Base-by-base conservation (phyloP, 305 asterid species). In the Plantago lanceolata region DNA sequence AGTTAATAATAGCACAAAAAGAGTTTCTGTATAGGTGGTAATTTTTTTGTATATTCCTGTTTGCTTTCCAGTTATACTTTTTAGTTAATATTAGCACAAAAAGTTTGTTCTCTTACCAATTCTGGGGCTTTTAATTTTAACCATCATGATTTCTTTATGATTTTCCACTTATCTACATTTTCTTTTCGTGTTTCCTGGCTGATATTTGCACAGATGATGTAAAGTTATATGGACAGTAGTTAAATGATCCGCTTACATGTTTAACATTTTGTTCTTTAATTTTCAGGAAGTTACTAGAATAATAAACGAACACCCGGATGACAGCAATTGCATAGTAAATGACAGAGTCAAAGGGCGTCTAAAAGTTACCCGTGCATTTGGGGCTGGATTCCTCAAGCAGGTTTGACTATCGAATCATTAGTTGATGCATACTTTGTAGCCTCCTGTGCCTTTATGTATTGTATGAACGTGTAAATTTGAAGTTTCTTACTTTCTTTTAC, bases 361-460 rank as follows among this genome's bases (percentile, higher is more conserved):
- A 67, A 92, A 85, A 79, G 98, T 92, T 59, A 92, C 98, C 66
- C 97, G 98, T 65, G 98, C 98, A 55, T 93, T 93, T 76, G 98
- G 98, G 74, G 98, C 98, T 75, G 98, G 98, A 67, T 93, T 82
- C 77, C 95, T 93, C 61, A 93, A 93, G 75, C 88, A 89, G 96
- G 98, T 93, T 66, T 65, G 83, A 63, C 50, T 5, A 44, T 67
- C 57, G 60, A 69, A 49, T 64, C 69, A 63, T 68, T 40, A 56
- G 56, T 62, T 62, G 61, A 63, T 45, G 45, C 48, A 26, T 53
- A 29, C 59, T 40, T 40, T 40, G 4, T 40, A 40, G 45, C 16
- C 70, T 59, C 63, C 37, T 57, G 51, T 64, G 33, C 49, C 56
- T 58, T 51, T 19, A 61, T 54, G 59, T 59, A 33, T 11, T 40